Base-by-base conservation (phyloP, 2,329 filamentous ascomycete genomes). In the Raffaelea arxii region DNA sequence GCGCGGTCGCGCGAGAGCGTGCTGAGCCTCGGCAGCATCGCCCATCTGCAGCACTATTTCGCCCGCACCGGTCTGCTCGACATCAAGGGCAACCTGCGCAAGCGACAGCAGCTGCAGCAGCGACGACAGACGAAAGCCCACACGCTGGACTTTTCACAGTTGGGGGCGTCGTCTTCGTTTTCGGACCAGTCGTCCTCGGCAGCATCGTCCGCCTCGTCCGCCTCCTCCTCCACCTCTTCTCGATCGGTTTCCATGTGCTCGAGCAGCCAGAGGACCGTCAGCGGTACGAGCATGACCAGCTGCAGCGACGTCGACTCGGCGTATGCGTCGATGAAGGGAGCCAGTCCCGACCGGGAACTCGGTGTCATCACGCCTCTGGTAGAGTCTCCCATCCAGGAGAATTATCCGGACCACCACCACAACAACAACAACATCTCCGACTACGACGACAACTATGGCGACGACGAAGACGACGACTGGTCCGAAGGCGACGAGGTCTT, bases 21-120 rank as follows among this genome's bases (percentile, higher is more conserved):
- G 54, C 84, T 97, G 78, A 95, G 88, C 59, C 68, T 98, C 51
- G 92, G 92, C 46, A 96, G 90, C 65, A 98, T 98, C 57, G 88
- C 90, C 47, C 92, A 98, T 68, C 71, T 98, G 59, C 92, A 98
- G 65, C 95, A 97, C 67, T 98, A 97, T 67, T 98, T 98, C 68
- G 91, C 92, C 30, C 77, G 92, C 49, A 98, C 92, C 1, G 92
- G 92, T 6, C 68, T 98, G 53, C 69, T 98, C 43, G 92, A 98
- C 59, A 89, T 91, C 47, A 96, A 96, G 62, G 92, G 80, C 46
- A 85, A 94, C 62, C 69, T 94, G 49, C 84, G 84, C 57, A 84
- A 83, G 61, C 51, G 56, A 18, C 54, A 80, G 54, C 72, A 72
- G 51, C 77, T 77, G 57, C 75, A 67, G 16, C 71, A 69, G 16